These are phyloP conservation scores for Artomyces pyxidatus DNA, from an alignment of 768 basidiomycete genomes.

Conservation along the genomic window DNA sequence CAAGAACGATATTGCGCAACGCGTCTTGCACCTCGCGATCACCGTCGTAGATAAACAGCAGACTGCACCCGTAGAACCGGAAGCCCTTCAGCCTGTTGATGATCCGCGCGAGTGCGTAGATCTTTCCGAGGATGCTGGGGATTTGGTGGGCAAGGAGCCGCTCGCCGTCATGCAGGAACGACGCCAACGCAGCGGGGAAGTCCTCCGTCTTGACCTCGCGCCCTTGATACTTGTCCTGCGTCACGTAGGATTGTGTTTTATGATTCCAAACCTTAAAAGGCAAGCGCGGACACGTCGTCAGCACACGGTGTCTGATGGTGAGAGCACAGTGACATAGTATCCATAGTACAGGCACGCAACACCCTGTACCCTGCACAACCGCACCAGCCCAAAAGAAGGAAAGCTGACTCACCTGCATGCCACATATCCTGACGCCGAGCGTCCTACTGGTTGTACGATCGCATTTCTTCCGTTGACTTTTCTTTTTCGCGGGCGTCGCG, in stretches of 20 bases:
- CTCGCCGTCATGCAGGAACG: constrained; percentile 82
- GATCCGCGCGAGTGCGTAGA: constrained; percentile 91
- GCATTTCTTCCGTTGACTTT: constrained; percentile 97
- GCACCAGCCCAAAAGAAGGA: constrained; percentile 7
- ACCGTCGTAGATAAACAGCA: constrained; percentile 96
- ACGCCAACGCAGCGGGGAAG: constrained; percentile 73
- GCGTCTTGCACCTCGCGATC: constrained; percentile 81
- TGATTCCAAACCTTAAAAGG: constrained; percentile 85
- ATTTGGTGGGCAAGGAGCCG: constrained; percentile 85
- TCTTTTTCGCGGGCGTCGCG: constrained; percentile 87
- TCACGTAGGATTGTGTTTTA: constrained; percentile 71
- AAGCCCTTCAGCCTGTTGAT: constrained; percentile 87
- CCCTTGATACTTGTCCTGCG: constrained; percentile 95
- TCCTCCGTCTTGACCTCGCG: constrained; percentile 82
- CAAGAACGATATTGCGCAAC: constrained; percentile 51
- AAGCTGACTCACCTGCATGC: constrained; percentile 82
- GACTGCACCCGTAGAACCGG: constrained; percentile 95
- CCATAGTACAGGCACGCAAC: too few species aligned
- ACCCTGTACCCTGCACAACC: constrained; percentile 1
- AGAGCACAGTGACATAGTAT: too few species aligned
- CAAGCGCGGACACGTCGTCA: not conserved
- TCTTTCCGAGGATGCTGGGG: constrained; percentile 80
- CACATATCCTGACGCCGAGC: constrained; percentile 89
- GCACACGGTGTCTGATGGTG: not conserved
- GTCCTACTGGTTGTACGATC: constrained; percentile 89